phyloP scores from a whole-genome alignment of 352 stramenopile species.

The Globisporangium parvum region DNA sequence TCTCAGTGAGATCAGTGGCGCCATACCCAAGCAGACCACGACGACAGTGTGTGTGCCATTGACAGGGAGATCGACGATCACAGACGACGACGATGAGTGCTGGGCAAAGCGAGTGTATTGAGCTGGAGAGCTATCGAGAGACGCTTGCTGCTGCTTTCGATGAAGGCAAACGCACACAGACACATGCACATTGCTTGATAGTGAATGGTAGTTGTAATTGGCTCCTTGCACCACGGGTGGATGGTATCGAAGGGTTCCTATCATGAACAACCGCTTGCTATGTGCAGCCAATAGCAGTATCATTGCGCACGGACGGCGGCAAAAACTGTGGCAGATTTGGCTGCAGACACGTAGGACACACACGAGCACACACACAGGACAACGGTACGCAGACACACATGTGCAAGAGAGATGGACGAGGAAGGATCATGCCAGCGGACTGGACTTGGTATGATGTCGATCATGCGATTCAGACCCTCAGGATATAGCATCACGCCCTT shows the following conservation, averaged over 20 bases:
- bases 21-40: no score
- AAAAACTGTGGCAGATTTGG: conserved; percentile 87
- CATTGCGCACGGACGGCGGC: conserved; percentile 55
- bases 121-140: not conserved
- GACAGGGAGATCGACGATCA: no score
- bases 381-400: no score
- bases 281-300: conserved; percentile 87
- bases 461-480: conserved; percentile 81
- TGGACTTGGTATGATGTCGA: conserved; percentile 80
- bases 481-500: conserved; percentile 80
- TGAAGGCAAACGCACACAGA: not conserved
- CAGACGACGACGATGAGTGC: no score
- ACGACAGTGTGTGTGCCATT: no score
- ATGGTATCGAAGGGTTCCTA: conserved; percentile 83
- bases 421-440: conserved; percentile 82
- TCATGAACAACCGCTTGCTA: conserved; percentile 86
- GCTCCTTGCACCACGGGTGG: conserved; percentile 73
- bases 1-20: no score
- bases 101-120: not conserved
- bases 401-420: not conserved
- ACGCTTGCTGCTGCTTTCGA: not conserved
- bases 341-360: conserved; percentile 29
- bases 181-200: not conserved
- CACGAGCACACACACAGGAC: not conserved
- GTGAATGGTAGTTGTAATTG: conserved; percentile 75